Base-by-base conservation (phyloP, 108 stramenopile species). In the Discostella pseudostelligera region DNA sequence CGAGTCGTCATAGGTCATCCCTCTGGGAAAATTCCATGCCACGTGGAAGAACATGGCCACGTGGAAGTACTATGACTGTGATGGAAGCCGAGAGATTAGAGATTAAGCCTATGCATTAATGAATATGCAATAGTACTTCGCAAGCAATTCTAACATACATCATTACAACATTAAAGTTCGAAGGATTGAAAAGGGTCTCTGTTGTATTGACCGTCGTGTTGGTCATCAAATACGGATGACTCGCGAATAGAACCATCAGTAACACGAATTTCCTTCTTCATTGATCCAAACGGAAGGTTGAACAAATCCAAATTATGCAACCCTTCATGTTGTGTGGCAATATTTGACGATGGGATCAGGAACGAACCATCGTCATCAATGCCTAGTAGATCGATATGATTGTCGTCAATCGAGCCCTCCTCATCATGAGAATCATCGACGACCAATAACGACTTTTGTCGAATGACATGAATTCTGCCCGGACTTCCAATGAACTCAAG, bases 321-420 rank as follows among this genome's bases (percentile, higher is more conserved):
- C 21, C 39, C 42, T 17, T 4, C 32, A 16, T 49, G 0, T 25
- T 22, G 29, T 40, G 50, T 17, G 39, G 35, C 47, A 39, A 37
- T 40, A 36, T 51, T 53, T 32, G 49, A 16, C 21, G 40, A 51
- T 17, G 74, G 74, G 22, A 61, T 46, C 21, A 76, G 55, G 36
- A 76, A 26, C 4, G 74, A 76, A 21, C 67, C 74, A 58, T 76
- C 74, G 58, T 76, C 67, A 51, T 69, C 74, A 51, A 76, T 76
- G 1, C 74, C 74, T 25, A 76, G 46, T 47, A 76, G 60, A 53
- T 76, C 74, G 14, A 37, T 49, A 46, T 50, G 54, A 39, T 64
- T 44, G 36, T 59, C 25, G 42, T 29, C 28, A 24, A 14, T 49
- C 39, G 39, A 54, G 22, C 62, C 56, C 16, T 40, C 36, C 46